Base-by-base conservation (phyloP, 257 asterid genomes). In the Jasminum sambac region DNA sequence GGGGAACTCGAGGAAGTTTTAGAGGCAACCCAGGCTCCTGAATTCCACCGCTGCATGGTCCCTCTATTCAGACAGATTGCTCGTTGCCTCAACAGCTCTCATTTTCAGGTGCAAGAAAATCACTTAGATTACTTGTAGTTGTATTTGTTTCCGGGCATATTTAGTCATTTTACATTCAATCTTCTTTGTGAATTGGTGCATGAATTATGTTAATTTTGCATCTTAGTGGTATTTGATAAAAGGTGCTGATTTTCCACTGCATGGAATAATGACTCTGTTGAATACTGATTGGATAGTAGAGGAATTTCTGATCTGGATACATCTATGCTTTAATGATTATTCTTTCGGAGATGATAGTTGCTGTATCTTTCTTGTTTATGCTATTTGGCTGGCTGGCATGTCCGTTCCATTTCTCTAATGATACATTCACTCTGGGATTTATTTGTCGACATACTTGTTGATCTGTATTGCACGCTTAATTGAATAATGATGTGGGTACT, bases 1-100 rank as follows among this genome's bases (percentile, higher is more conserved):
- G 95, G 89, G 52, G 98, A 92, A 63, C 85, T 92, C 50, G 96
- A 86, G 84, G 92, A 92, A 67, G 90, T 92, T 60, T 66, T 92
- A 81, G 98, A 89, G 80, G 88, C 82, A 11, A 86, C 96, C 2
- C 96, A 86, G 39, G 79, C 78, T 14, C 72, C 82, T 5, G 96
- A 90, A 71, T 88, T 92, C 76, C 96, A 84, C 76, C 87, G 84
- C 42, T 86, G 94, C 75, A 76, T 85, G 86, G 90, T 86, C 67
- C 96, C 96, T 19, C 88, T 92, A 59, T 92, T 92, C 82, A 81
- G 77, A 67, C 90, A 87, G 85, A 73, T 92, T 75, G 92, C 91
- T 23, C 85, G 86, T 72, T 88, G 85, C 81, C 83, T 90, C 62
- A 86, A 73, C 73, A 92, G 96, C 84, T 74, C 88, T 36, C 96